A percentile compares a stretch with the other conserved stretches of the same genome.
phyloP scores from a whole-genome alignment of 2,329 filamentous ascomycete species.

The Diplodia mutila region DNA sequence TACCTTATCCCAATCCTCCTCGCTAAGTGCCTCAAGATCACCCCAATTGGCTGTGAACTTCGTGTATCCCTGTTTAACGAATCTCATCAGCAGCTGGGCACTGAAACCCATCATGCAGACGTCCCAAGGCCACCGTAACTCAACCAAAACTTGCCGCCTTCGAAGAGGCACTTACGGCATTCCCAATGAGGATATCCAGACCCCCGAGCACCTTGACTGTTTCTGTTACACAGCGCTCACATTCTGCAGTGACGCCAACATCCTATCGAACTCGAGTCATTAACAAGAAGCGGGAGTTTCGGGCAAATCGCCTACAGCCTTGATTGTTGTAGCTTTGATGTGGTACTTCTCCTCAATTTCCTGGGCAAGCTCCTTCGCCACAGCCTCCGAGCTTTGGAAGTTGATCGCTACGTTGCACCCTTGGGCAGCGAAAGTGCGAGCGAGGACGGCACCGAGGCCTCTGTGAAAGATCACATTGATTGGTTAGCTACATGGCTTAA shows the following conservation, averaged over 20 bases:
- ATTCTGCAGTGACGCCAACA: slow-evolving; percentile 62
- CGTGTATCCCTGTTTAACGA: slow-evolving; percentile 59
- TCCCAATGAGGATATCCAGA: slow-evolving; percentile 77
- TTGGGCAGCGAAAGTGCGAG: slow-evolving; percentile 67
- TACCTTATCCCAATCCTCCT: slow-evolving; percentile 68
- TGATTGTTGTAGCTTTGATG: slow-evolving; percentile 59
- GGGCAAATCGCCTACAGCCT: slow-evolving; percentile 55
- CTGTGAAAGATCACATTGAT: slow-evolving; percentile 43
- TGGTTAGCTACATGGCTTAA: neutral
- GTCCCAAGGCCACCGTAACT: neutral
- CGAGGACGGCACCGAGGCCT: slow-evolving; percentile 72
- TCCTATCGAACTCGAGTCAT: slow-evolving; percentile 50
- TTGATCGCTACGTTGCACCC: slow-evolving; percentile 75
- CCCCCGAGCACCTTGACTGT: slow-evolving; percentile 65
- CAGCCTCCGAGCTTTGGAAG: slow-evolving; percentile 65
- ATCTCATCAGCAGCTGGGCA: neutral
- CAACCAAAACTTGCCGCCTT: neutral
- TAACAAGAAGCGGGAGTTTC: neutral
- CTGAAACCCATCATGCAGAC: neutral
- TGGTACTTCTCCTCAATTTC: slow-evolving; percentile 58
- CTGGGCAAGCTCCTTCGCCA: slow-evolving; percentile 62
- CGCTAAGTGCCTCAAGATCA: slow-evolving; percentile 61
- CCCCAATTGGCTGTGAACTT: slow-evolving; percentile 59
- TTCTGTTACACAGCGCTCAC: slow-evolving; percentile 62
- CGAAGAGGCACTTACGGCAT: slow-evolving; percentile 58